Evolutionary conservation across 345 rosid species (phyloP).

Genomic region (Barbarea vulgaris): DNA sequence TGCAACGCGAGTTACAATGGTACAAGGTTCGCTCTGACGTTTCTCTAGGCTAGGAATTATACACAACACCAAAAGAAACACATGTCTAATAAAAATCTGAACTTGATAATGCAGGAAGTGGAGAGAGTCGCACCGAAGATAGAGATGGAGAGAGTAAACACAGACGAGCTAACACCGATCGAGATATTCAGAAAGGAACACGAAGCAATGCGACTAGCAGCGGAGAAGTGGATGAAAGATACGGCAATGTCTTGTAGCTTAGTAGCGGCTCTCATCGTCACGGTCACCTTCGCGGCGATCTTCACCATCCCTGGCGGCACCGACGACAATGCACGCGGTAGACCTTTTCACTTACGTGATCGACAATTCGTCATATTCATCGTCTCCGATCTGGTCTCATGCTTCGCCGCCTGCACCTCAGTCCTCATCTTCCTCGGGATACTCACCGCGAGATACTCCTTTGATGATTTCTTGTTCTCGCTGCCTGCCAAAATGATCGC

Average conservation of each 20-base stretch:
- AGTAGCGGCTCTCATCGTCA: constrained; percentile 40
- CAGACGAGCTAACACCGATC: constrained; percentile 37
- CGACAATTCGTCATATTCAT: constrained; percentile 25
- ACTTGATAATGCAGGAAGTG: constrained; percentile 28
- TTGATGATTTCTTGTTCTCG: constrained; percentile 37
- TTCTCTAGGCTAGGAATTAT: background rate
- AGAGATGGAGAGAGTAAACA: constrained; percentile 26
- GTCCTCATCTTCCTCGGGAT: constrained; percentile 40
- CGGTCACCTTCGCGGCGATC: constrained; percentile 45
- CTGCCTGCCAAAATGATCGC: constrained; percentile 42
- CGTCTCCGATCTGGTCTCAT: constrained; percentile 39
- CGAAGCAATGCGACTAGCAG: constrained; percentile 19
- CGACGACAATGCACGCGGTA: background rate
- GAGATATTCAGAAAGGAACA: constrained; percentile 40
- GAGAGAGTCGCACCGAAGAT: constrained; percentile 33
- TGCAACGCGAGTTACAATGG: constrained; percentile 47
- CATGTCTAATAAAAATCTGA: background rate
- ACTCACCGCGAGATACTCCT: constrained; percentile 42
- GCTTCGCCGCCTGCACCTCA: constrained; percentile 37
- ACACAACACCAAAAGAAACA: background rate
- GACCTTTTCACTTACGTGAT: constrained; percentile 16
- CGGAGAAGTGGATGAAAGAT: constrained; percentile 47
- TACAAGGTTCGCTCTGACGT: constrained; percentile 35
- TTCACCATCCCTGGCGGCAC: constrained; percentile 44
- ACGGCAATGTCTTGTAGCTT: constrained; percentile 43